Evolutionary conservation across 345 rosid species (phyloP).

Genomic region (Lumnitzera racemosa): DNA sequence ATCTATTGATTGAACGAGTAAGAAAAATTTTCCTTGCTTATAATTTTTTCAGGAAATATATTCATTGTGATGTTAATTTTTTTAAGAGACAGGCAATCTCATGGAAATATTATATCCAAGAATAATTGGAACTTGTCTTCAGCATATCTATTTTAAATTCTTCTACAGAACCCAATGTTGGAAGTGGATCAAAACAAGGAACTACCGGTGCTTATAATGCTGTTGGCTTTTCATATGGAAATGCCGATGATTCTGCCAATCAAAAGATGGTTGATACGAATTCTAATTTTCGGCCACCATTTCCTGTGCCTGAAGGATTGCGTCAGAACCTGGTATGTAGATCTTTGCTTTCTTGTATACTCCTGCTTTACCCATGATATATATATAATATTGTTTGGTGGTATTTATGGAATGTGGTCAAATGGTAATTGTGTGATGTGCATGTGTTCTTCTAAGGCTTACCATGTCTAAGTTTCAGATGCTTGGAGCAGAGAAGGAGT

Average conservation of each 20-base stretch:
- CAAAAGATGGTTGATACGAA: slow-evolving; percentile 36
- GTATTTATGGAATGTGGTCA: slow-evolving; percentile 45
- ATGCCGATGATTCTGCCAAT: slow-evolving; percentile 28
- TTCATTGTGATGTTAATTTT: too few species aligned
- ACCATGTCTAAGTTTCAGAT: slow-evolving; percentile 99
- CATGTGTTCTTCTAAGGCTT: slow-evolving; percentile 94
- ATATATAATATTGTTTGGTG: slow-evolving; percentile 27
- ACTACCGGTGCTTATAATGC: slow-evolving; percentile 39
- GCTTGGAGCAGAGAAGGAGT: slow-evolving; percentile 83
- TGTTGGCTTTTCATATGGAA: slow-evolving; percentile 73
- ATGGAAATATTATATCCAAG: background rate
- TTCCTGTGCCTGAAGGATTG: slow-evolving; percentile 61
- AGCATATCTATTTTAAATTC: slow-evolving; percentile 12
- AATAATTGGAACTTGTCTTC: background rate
- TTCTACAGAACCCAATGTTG: slow-evolving; percentile 32
- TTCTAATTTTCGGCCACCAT: slow-evolving; percentile 65
- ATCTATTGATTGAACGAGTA: slow-evolving; percentile 50
- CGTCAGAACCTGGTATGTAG: slow-evolving; percentile 72
- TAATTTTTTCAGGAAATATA: background rate
- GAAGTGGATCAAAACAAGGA: slow-evolving; percentile 26
- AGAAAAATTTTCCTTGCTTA: slow-evolving; percentile 32
- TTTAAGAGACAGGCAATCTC: too few species aligned
- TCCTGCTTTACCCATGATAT: slow-evolving; percentile 13
- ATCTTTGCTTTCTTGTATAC: slow-evolving; percentile 9
- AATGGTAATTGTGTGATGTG: slow-evolving; percentile 57